A percentile compares a stretch with the other conserved stretches of the same genome.
Conservation (phyloP, 2,329 filamentous ascomycete species). For the Beauveria varroae region DNA sequence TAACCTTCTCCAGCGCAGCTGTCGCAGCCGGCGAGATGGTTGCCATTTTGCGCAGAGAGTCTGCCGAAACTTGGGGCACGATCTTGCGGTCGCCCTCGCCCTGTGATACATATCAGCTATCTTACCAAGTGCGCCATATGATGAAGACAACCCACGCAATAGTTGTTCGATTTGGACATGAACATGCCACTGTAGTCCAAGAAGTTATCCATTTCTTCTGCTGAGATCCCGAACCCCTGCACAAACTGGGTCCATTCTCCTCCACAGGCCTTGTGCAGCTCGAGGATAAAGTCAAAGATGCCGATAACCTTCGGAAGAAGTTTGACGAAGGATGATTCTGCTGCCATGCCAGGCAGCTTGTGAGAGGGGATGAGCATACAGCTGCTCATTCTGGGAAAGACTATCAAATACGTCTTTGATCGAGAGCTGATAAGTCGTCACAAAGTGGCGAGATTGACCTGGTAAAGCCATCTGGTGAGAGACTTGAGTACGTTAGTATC, state of each 20-base stretch:
- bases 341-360: background rate
- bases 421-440: background rate
- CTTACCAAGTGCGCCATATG: too few species aligned
- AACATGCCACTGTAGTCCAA: background rate
- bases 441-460: too few species aligned
- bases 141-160: background rate
- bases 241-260: background rate
- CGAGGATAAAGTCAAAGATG: background rate
- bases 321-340: background rate
- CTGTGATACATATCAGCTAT: background rate
- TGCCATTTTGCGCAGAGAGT: background rate
- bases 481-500: too few species aligned
- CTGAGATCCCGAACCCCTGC: background rate
- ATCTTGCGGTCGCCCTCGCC: background rate
- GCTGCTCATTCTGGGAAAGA: background rate
- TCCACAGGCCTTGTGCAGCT: background rate
- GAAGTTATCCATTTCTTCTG: background rate
- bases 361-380: background rate
- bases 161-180: background rate
- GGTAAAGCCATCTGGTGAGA: too few species aligned
- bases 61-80: background rate
- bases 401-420: background rate
- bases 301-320: background rate
- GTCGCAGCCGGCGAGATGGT: background rate
- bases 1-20: background rate